Base-by-base conservation (phyloP, 2,329 filamentous ascomycete genomes). In the Metarhizium brunneum region DNA sequence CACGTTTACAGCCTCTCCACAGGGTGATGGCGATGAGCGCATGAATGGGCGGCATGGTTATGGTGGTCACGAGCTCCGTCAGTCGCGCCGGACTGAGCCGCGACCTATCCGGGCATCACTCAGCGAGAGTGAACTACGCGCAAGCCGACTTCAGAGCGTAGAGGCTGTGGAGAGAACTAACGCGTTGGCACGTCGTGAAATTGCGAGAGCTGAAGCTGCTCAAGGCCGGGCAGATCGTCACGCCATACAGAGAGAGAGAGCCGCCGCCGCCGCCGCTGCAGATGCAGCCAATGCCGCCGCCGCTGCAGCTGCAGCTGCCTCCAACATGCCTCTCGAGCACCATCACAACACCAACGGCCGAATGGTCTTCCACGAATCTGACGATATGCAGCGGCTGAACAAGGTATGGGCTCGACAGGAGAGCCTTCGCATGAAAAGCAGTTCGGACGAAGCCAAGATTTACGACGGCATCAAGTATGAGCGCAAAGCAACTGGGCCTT, bases 381-480 rank as follows among this genome's bases (percentile, higher is more conserved):
- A 73, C 16, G 70, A 80, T 25, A 71, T 82, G 58, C 73, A 75
- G 53, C 73, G 78, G 2, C 71, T 83, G 25, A 80, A 83, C 59
- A 75, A 76, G 57, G 74, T 83, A 1, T 84, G 81, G 81, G 74
- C 71, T 0, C 71, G 74, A 1, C 79, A 83, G 59, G 80, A 83
- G 62, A 71, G 71, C 2, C 67, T 76, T 10, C 70, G 77, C 3
- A 67, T 75, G 54, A 71, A 71, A 40, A 68, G 68, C 6, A 72
- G 68, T 2, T 66, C 70, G 10, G 75, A 83, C 16, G 78, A 83
- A 25, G 75, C 77, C 54, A 85, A 82, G 67, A 77, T 82, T 16
- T 77, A 81, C 61, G 74, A 75, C 30, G 82, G 82, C 29, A 70
- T 84, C 63, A 84, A 82, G 65, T 86, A 86, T 60, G 81, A 84